These are phyloP conservation scores for Geotrichum reessii DNA, from an alignment of 1,139 yeast genomes.

Conservation along the genomic window DNA sequence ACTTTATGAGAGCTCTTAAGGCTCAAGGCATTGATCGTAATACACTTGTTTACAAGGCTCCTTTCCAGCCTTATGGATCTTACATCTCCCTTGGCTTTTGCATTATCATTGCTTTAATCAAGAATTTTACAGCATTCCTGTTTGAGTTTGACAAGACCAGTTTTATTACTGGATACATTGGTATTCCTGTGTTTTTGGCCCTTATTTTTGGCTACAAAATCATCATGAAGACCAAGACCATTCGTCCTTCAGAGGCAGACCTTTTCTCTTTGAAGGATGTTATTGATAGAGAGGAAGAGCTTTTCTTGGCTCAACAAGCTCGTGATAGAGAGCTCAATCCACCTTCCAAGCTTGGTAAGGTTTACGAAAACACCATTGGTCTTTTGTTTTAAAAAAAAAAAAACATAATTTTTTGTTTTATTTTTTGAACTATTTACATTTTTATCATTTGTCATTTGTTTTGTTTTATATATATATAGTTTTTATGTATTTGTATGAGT, in stretches of 20 bases:
- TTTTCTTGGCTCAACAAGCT: conserved; percentile 41
- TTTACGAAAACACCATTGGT: conserved; percentile 16
- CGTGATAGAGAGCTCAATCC: conserved; percentile 36
- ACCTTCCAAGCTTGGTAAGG: conserved; percentile 2
- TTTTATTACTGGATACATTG: conserved; percentile 74
- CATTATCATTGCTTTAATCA: conserved; percentile 54
- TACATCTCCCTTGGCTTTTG: conserved; percentile 53
- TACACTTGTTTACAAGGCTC: conserved; percentile 49
- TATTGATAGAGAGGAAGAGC: conserved; percentile 63
- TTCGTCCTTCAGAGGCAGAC: conserved; percentile 56
- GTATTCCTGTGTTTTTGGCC: conserved; percentile 59
- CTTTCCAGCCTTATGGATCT: conserved; percentile 48
- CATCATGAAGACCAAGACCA: conserved; percentile 46
- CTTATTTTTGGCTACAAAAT: conserved; percentile 57
- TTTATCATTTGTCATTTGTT: too few relatives aligned
- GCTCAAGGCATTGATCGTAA: conserved; percentile 54
- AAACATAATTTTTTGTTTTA: background rate
- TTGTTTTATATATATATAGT: background rate
- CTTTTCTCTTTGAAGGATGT: conserved; percentile 57
- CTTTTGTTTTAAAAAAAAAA: conserved; percentile 10
- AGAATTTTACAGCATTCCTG: conserved; percentile 69
- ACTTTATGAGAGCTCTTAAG: conserved; percentile 58
- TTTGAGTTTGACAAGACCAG: conserved; percentile 50
- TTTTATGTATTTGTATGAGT: background rate
- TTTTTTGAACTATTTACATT: background rate